Evolutionary conservation across 768 basidiomycete species (phyloP), one percentile per base, ranked within the genome.

Genomic region (Xerocomellus amylosporus): DNA sequence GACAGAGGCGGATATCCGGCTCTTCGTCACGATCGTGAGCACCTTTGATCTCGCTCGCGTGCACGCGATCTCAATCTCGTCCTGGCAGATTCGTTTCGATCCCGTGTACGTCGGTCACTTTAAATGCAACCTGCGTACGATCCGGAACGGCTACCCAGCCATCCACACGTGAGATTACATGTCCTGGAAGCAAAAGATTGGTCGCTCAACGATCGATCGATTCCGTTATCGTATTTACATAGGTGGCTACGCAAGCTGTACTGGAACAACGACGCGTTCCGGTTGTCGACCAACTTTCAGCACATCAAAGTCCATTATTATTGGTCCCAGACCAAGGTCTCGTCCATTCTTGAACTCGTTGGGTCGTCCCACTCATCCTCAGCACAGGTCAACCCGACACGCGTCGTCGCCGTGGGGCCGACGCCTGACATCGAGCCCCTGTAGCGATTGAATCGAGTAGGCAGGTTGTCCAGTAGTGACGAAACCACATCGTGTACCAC

Each of bases 1-100:
- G 44, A 97, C 93, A 1, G 90, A 93, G 67, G 88, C 88, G 2
- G 90, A 92, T 61, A 74, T 88, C 48, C 83, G 96, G 48, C 85
- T 98, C 39, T 98, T 82, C 74, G 93, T 96, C n/a, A 97, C 96
- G 2, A 87, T 94, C 54, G 88, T 94, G 58, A 60, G 89, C 17
- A 2, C 9, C 15, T 17, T n/a, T 19, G 3, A 43, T 34, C 13
- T 2, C 30, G 20, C 9, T 2, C n/a, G 15, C 19, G 14, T n/a
- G 36, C 36, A n/a, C 8, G 26, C 1, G 33, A 34, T 47, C 15
- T 15, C 38, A 4, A 5, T 31, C 38, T 39, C 22, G 19, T 39
- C 22, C 5, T 45, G 31, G 2, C 50, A 91, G 88, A 74, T 92
- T 56, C 90, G 93, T 34, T 95, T 94, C 72, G 93, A 96, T 63